Conservation (phyloP, 768 basidiomycete genomes). For the Gelatoporia subvermispora region DNA sequence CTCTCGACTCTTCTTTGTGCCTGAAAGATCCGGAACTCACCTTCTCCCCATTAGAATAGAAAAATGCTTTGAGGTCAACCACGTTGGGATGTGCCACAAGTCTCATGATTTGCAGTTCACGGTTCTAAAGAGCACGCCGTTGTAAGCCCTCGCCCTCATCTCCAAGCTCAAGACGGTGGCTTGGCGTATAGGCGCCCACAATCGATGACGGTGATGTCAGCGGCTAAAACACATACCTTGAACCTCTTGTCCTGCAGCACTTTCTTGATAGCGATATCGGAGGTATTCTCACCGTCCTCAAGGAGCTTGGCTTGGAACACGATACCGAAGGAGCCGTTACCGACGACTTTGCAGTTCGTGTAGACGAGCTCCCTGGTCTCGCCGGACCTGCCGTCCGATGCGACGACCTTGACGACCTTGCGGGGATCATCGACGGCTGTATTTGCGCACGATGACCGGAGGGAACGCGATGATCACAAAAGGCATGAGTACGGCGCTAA, state of each 20-base stretch:
- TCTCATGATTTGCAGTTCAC: slow-evolving; percentile 98
- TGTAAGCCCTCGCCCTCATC: neutral
- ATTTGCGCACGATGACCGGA: slow-evolving; percentile 4
- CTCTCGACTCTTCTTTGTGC: slow-evolving; percentile 2
- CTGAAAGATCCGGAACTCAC: slow-evolving; percentile 37
- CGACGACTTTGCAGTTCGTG: slow-evolving; percentile 97
- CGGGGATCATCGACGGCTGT: slow-evolving; percentile 92
- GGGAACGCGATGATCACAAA: slow-evolving; percentile 5
- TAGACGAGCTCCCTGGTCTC: slow-evolving; percentile 86
- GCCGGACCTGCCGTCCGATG: slow-evolving; percentile 91
- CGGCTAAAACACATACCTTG: slow-evolving; percentile 66
- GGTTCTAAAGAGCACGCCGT: slow-evolving; percentile 61
- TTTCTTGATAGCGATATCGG: slow-evolving; percentile 99
- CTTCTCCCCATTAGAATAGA: slow-evolving; percentile 99
- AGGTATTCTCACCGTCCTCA: slow-evolving; percentile 47
- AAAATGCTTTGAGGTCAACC: slow-evolving; percentile 95
- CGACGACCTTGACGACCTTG: slow-evolving; percentile 92
- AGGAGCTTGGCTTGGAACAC: slow-evolving; percentile 94
- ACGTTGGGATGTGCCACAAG: slow-evolving; percentile 96
- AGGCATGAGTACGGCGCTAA: neutral
- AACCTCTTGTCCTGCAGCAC: slow-evolving; percentile 99
- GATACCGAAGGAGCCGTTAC: slow-evolving; percentile 98
- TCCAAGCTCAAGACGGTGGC: neutral
- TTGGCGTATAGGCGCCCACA: neutral
- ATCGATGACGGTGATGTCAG: neutral